Conservation (phyloP, 352 stramenopile genomes). For the Phytophthora cactorum region DNA sequence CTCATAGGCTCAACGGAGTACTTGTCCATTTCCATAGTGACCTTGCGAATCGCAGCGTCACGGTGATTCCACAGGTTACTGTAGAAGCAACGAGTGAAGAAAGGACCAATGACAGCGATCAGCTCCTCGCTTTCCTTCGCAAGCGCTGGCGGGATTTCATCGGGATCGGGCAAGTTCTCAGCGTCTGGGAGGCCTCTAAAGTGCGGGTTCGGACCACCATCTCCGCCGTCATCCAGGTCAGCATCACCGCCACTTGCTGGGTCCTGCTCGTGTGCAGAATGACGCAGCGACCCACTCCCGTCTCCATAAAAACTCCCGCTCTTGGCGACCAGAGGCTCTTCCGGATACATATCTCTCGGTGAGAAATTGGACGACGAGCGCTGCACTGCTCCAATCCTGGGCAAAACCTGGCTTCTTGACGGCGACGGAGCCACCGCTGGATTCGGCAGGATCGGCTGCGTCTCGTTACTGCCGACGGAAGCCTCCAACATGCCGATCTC, state of each 20-base stretch:
- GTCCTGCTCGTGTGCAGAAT: constrained; percentile 35
- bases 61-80: constrained; percentile 90
- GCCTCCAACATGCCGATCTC: constrained; percentile 81
- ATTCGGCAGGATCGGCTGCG: constrained; percentile 59
- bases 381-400: constrained; percentile 41
- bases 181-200: constrained; percentile 75
- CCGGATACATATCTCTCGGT: constrained; percentile 68
- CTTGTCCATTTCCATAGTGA: constrained; percentile 74
- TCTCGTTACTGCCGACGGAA: constrained; percentile 64
- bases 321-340: constrained; percentile 37
- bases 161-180: constrained; percentile 72
- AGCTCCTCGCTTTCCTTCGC: constrained; percentile 82
- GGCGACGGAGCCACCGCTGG: constrained; percentile 25
- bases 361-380: constrained; percentile 61
- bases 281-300: constrained; percentile 12
- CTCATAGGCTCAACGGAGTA: constrained; percentile 55
- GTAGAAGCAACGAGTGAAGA: constrained; percentile 85
- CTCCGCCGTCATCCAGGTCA: constrained; percentile 19
- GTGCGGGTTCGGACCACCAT: constrained; percentile 45
- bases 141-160: constrained; percentile 68
- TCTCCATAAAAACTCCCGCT: constrained; percentile 24
- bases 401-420: constrained; percentile 54
- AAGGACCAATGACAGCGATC: constrained; percentile 75
- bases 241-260: constrained; percentile 15
- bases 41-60: constrained; percentile 85